Percentiles rank a stretch among this genome's conserved stretches.
phyloP scores from a whole-genome alignment of 352 stramenopile genomes.

The Globisporangium cederbergense region DNA sequence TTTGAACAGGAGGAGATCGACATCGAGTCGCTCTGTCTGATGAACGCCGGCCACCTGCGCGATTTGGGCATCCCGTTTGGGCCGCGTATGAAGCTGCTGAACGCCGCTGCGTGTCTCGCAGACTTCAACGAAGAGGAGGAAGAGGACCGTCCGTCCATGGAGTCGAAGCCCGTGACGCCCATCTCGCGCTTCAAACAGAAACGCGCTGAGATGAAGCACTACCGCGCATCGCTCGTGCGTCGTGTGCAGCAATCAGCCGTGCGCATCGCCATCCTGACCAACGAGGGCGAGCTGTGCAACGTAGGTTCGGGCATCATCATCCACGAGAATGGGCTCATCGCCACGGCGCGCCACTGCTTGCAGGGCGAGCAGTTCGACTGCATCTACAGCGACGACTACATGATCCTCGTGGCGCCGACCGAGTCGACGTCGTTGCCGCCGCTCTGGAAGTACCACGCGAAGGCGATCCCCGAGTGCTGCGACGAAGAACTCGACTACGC shows the following conservation, averaged over 20 bases:
- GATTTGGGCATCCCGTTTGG: slow-evolving; percentile 83
- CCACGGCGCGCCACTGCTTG: slow-evolving; percentile 75
- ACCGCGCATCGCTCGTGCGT: slow-evolving; percentile 77
- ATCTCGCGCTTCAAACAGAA: slow-evolving; percentile 82
- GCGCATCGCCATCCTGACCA: slow-evolving; percentile 81
- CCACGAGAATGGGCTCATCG: slow-evolving; percentile 74
- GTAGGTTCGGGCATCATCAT: slow-evolving; percentile 86
- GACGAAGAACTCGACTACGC: slow-evolving; percentile 85
- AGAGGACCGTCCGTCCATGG: slow-evolving; percentile 61
- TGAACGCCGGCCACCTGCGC: slow-evolving; percentile 82
- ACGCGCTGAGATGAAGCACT: slow-evolving; percentile 82
- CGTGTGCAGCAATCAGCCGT: slow-evolving; percentile 84
- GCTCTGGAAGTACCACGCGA: slow-evolving; percentile 83
- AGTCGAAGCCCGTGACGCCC: slow-evolving; percentile 59
- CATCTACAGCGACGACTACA: slow-evolving; percentile 86
- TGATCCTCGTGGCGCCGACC: slow-evolving; percentile 82
- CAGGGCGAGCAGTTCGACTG: slow-evolving; percentile 86
- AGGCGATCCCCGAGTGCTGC: slow-evolving; percentile 77
- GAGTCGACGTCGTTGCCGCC: slow-evolving; percentile 76
- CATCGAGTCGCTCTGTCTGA: slow-evolving; percentile 82
- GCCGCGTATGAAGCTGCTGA: slow-evolving; percentile 82
- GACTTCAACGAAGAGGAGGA: slow-evolving; percentile 84
- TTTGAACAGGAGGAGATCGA: slow-evolving; percentile 89
- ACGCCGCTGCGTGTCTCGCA: slow-evolving; percentile 74
- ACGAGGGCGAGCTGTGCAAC: slow-evolving; percentile 82